phyloP scores from a whole-genome alignment of 129 eudicot species.

The Oenanthe sinensis region DNA sequence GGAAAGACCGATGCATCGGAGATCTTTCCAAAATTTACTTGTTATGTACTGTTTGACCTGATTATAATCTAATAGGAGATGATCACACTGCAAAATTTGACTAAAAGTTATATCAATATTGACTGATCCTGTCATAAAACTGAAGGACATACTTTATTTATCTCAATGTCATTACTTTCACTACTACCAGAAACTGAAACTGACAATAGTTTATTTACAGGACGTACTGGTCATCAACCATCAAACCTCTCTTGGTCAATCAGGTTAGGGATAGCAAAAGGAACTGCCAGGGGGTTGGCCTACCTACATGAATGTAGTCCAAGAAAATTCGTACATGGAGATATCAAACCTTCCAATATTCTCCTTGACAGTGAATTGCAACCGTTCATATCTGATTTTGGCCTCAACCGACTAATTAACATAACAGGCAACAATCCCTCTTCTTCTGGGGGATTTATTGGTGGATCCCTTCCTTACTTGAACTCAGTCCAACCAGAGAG shows the following conservation, averaged over 20 bases:
- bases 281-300: conserved; percentile 85
- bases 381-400: conserved; percentile 81
- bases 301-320: conserved; percentile 99
- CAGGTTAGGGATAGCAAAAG: conserved; percentile 72
- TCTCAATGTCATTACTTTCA: background rate
- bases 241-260: conserved; percentile 57
- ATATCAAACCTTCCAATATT: conserved; percentile 85
- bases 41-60: background rate
- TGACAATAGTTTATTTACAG: conserved; percentile 19
- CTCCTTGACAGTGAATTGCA: conserved; percentile 73
- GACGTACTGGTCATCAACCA: conserved; percentile 52
- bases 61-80: background rate
- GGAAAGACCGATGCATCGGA: too few species aligned
- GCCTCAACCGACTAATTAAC: conserved; percentile 65
- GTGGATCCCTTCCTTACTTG: conserved; percentile 78
- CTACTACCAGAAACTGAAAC: background rate
- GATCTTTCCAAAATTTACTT: too few species aligned
- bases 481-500: conserved; percentile 51
- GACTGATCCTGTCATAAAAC: background rate
- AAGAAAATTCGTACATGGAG: conserved; percentile 92
- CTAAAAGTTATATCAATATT: background rate
- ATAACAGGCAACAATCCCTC: conserved; percentile 91
- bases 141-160: background rate
- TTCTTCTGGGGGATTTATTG: conserved; percentile 85
- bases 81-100: background rate